Base-by-base conservation (phyloP, 306 rosid species). In the Prunus dulcis region DNA sequence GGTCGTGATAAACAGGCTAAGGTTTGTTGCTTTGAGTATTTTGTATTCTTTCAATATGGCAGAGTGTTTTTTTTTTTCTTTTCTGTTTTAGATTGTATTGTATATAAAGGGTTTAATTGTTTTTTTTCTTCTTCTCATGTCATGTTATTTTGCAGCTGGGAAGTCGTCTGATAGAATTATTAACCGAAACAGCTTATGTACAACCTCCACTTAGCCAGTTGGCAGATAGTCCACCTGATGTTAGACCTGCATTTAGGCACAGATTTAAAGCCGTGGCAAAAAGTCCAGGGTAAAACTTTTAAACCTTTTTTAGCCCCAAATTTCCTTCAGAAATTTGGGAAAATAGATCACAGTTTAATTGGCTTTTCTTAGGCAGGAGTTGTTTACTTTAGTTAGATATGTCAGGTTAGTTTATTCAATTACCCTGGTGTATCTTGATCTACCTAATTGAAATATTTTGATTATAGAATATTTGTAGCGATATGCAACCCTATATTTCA, bases 191-290 rank as follows among this genome's bases (percentile, higher is more conserved):
- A 64, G 93, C 97, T 82, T 87, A 82, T 81, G 83, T 92, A 62
- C 93, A 88, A 74, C 78, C 90, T 82, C 93, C 97, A 78, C 86
- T 92, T 67, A 83, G 73, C 78, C 93, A 92, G 77, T 84, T 75
- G 76, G 88, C 84, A 55, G 96, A 90, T 52, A 71, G 73, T 52
- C 96, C 97, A 67, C 97, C 96, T 49, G 97, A 92, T 70, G 75
- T 92, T 76, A 88, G 93, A 82, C 97, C 97, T 53, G 96, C 96
- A 32, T 92, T 92, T 83, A 87, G 86, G 87, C 97, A 90, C 81
- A 85, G 76, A 78, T 84, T 90, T 81, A 88, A 90, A 79, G 79
- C 89, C 38, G 82, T 81, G 12, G 34, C 87, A 32, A 90, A 72
- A 80, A 75, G 50, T 81, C 86, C 88, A 69, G 81, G 91, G 96